Evolutionary conservation across 768 basidiomycete species (phyloP).

Genomic region (Ephemerocybe angulata): DNA sequence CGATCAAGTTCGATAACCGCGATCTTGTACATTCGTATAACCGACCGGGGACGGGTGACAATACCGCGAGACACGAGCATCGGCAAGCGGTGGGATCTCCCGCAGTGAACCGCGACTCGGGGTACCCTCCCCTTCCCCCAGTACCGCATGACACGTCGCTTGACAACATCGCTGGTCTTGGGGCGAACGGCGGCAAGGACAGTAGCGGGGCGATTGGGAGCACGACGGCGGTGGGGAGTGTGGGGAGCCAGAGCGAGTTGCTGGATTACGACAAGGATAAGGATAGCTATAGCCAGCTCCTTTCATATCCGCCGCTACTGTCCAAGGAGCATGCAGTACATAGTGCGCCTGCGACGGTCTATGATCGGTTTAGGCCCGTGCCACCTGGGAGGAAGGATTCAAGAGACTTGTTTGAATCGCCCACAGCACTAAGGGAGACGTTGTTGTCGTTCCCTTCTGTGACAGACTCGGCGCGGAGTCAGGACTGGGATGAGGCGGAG

Average conservation of each 20-base stretch:
- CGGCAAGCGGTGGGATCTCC: conserved; percentile 37
- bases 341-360: conserved; percentile 46
- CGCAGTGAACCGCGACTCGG: conserved; percentile 15
- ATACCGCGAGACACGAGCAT: conserved; percentile 46
- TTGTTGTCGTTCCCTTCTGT: conserved; percentile 49
- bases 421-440: conserved; percentile 28
- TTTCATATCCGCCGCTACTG: conserved; percentile 30
- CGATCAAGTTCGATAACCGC: conserved; percentile 75
- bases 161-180: neutral
- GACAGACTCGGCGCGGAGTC: conserved; percentile 46
- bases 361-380: conserved; percentile 24
- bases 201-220: neutral
- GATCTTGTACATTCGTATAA: conserved; percentile 76
- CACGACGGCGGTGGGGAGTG: conserved; percentile 1
- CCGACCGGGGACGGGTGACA: conserved; percentile 47
- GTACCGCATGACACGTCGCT: conserved; percentile 13
- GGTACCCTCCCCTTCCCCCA: conserved; percentile 32
- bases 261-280: conserved; percentile 7
- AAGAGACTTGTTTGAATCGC: conserved; percentile 33
- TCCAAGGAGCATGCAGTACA: conserved; percentile 32
- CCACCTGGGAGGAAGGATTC: conserved; percentile 29
- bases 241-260: neutral
- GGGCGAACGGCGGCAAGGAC: neutral
- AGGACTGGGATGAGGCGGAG: conserved; percentile 36
- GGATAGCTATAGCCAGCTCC: conserved; percentile 21